These are phyloP conservation scores for Ceraceosorus guamensis DNA, from an alignment of 1,284 basidiomycete genomes.

Conservation along the genomic window DNA sequence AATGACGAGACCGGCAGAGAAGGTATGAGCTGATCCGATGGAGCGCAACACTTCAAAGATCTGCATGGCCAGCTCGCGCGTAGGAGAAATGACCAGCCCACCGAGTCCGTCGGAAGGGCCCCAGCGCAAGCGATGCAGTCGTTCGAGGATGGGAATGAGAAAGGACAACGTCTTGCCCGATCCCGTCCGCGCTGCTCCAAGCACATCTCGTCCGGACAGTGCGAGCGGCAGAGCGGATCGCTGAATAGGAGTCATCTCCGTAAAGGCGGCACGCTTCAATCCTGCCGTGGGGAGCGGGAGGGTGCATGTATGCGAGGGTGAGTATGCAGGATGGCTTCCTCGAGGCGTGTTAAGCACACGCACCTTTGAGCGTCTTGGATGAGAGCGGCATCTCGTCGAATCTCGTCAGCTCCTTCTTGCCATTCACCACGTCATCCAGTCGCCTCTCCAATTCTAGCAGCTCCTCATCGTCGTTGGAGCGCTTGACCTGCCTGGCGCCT, in stretches of 20 bases:
- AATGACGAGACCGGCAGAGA: slow-evolving; percentile 91
- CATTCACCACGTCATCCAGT: slow-evolving; percentile 11
- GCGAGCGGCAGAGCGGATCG: slow-evolving; percentile 33
- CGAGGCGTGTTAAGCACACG: neutral
- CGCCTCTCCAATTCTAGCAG: slow-evolving; percentile 27
- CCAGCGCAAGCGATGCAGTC: slow-evolving; percentile 68
- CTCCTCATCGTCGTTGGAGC: slow-evolving; percentile 30
- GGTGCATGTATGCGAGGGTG: neutral
- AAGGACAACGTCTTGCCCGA: slow-evolving; percentile 79
- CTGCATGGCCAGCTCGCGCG: slow-evolving; percentile 89
- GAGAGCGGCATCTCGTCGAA: slow-evolving; percentile 41
- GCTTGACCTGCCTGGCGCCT: slow-evolving; percentile 34
- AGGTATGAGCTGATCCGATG: slow-evolving; percentile 81
- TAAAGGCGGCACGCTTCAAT: slow-evolving; percentile 37
- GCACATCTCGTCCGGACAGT: slow-evolving; percentile 50
- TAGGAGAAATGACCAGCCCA: slow-evolving; percentile 88
- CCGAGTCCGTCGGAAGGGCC: slow-evolving; percentile 77
- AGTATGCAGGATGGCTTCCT: neutral
- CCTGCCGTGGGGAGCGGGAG: slow-evolving; percentile 2
- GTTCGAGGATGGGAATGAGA: slow-evolving; percentile 68
- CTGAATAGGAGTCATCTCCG: slow-evolving; percentile 46
- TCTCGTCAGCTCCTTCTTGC: slow-evolving; percentile 13
- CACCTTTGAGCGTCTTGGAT: slow-evolving; percentile 28
- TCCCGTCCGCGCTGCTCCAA: slow-evolving; percentile 71
- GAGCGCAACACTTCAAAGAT: slow-evolving; percentile 91